Conservation (phyloP, 768 basidiomycete species). For the Tremella yokohamensis region DNA sequence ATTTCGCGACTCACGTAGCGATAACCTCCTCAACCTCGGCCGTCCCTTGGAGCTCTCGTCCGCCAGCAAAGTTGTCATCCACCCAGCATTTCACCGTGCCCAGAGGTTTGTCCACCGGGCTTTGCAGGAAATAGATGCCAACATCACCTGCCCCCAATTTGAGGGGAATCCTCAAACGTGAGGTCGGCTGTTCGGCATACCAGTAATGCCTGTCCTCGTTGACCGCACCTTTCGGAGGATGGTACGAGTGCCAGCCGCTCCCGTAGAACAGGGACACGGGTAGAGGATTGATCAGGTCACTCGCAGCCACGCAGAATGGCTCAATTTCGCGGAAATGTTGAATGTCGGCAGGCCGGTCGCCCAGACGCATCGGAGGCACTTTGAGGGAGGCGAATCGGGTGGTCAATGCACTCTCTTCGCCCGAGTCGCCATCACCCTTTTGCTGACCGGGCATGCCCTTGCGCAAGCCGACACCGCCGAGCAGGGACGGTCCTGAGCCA, state of each 20-base stretch:
- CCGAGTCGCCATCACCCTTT: constrained; percentile 51
- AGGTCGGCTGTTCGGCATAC: constrained; percentile 81
- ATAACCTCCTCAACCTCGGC: constrained; percentile 62
- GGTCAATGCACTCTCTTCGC: constrained; percentile 26
- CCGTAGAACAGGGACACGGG: constrained; percentile 92
- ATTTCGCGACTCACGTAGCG: constrained; percentile 61
- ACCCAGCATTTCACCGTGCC: constrained; percentile 91
- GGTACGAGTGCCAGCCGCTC: constrained; percentile 79
- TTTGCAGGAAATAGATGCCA: constrained; percentile 81
- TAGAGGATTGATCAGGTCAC: constrained; percentile 94
- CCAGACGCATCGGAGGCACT: constrained; percentile 72
- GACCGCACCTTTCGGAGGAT: constrained; percentile 59
- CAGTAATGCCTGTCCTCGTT: constrained; percentile 75
- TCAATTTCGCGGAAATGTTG: constrained; percentile 72
- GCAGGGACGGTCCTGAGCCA: constrained; percentile 59
- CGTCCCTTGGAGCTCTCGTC: constrained; percentile 71
- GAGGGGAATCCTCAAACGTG: constrained; percentile 76
- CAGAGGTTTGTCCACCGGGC: constrained; percentile 57
- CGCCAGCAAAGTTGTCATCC: constrained; percentile 85
- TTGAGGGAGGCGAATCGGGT: constrained; percentile 53
- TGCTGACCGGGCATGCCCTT: constrained; percentile 60
- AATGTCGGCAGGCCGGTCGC: constrained; percentile 55
- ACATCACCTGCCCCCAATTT: constrained; percentile 84
- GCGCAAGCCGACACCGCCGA: constrained; percentile 78
- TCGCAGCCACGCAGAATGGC: constrained; percentile 92